phyloP scores from a whole-genome alignment of 768 basidiomycete genomes.

The Serendipita sp. region DNA sequence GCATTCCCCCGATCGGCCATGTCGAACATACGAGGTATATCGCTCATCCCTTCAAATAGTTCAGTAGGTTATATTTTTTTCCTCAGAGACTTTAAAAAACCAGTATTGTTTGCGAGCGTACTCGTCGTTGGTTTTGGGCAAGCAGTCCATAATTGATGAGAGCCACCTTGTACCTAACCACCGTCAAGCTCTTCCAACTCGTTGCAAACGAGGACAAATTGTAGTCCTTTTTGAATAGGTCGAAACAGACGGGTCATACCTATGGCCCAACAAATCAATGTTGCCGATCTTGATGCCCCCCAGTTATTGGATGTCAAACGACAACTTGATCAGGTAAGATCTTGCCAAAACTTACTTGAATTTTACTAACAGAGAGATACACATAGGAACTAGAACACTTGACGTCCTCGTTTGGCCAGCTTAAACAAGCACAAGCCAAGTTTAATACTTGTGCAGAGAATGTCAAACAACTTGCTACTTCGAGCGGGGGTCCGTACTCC shows the following conservation, averaged over 20 bases:
- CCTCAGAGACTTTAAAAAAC: conserved; percentile 2
- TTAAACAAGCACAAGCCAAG: conserved; percentile 85
- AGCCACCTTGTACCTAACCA: too few species aligned
- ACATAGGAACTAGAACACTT: conserved; percentile 79
- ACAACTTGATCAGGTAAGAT: conserved; percentile 79
- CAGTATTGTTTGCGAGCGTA: conserved; percentile 13
- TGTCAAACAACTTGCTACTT: conserved; percentile 37
- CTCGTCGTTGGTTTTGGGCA: conserved; percentile 12
- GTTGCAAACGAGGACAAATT: too few species aligned
- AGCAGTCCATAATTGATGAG: conserved; percentile 7
- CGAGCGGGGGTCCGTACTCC: conserved; percentile 25
- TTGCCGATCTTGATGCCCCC: conserved; percentile 66
- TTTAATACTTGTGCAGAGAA: conserved; percentile 78
- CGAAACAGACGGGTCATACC: background rate
- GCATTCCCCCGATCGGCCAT: too few species aligned
- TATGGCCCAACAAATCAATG: conserved; percentile 41
- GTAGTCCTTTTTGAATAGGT: background rate
- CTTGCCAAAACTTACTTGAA: background rate
- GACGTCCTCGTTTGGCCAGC: conserved; percentile 78
- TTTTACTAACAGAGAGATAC: background rate
- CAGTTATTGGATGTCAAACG: conserved; percentile 81
- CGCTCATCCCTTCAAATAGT: background rate
- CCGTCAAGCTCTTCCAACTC: too few species aligned
- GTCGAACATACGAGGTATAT: background rate
- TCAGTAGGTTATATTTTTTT: background rate